These are phyloP conservation scores for Solanum pinnatisectum DNA, from an alignment of 257 asterid species.

Conservation along the genomic window DNA sequence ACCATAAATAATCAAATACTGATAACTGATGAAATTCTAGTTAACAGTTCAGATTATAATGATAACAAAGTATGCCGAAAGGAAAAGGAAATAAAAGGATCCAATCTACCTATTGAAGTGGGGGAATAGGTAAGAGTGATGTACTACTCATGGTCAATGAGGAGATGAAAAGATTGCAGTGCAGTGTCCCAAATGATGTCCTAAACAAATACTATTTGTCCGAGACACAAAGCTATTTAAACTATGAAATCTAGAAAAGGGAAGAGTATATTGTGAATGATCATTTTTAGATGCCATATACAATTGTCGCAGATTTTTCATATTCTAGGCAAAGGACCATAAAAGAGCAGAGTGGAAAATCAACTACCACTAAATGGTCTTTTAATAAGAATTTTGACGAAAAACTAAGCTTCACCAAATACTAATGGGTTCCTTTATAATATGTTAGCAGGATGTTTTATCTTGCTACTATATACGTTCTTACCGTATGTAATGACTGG, in stretches of 20 bases:
- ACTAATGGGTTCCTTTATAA: neutral
- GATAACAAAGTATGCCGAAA: neutral
- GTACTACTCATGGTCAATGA: neutral
- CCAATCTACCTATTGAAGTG: neutral
- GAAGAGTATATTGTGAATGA: neutral
- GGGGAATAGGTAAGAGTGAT: neutral
- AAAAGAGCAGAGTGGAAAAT: neutral
- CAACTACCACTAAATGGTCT: neutral
- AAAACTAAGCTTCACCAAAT: neutral
- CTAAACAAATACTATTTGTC: neutral
- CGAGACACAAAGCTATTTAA: neutral
- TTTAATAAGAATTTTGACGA: neutral
- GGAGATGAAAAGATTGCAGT: neutral
- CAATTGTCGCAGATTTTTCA: neutral
- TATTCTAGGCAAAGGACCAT: neutral
- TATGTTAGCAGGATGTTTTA: neutral
- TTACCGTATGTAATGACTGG: neutral
- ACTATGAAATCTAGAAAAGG: neutral
- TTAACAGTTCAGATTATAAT: neutral
- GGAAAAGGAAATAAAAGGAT: neutral
- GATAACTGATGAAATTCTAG: neutral
- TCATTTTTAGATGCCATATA: neutral
- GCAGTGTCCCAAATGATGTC: neutral
- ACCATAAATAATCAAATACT: neutral
- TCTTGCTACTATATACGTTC: neutral